Evolutionary conservation across 805 yeast species (phyloP).

Genomic region (Monosporozyma servazzii): DNA sequence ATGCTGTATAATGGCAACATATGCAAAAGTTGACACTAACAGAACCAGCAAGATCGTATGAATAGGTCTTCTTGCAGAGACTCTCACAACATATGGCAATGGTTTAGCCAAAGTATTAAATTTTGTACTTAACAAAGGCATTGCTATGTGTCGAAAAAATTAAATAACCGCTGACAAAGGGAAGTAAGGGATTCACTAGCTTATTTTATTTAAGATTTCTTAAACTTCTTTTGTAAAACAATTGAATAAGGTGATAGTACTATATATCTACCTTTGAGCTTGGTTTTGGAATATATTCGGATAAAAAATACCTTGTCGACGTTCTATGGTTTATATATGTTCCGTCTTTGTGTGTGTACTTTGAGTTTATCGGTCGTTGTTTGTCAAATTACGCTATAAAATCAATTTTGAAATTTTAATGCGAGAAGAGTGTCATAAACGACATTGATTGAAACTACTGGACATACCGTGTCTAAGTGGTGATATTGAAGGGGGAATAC

Average conservation of each 20-base stretch:
- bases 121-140: slow-evolving; percentile 26
- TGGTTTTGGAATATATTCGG: not conserved
- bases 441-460: not conserved
- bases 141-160: not conserved
- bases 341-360: not conserved
- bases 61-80: slow-evolving; percentile 75
- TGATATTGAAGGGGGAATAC: not conserved
- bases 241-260: not conserved
- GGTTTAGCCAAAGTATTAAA: slow-evolving; percentile 26
- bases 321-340: not conserved
- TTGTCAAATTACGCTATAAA: not conserved
- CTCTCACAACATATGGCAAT: slow-evolving; percentile 40
- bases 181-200: not conserved
- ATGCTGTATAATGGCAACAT: slow-evolving; percentile 63
- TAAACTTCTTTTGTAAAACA: not conserved
- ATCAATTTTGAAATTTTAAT: not conserved
- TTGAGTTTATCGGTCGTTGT: not conserved
- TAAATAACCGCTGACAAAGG: not conserved
- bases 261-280: too few species aligned
- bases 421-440: not conserved
- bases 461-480: not conserved
- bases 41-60: slow-evolving; percentile 70
- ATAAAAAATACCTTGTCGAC: not conserved
- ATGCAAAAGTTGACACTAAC: slow-evolving; percentile 69
- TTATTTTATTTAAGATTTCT: not conserved